Evolutionary conservation across 2,329 filamentous ascomycete species (phyloP).

Genomic region (Parastagonospora avenae): DNA sequence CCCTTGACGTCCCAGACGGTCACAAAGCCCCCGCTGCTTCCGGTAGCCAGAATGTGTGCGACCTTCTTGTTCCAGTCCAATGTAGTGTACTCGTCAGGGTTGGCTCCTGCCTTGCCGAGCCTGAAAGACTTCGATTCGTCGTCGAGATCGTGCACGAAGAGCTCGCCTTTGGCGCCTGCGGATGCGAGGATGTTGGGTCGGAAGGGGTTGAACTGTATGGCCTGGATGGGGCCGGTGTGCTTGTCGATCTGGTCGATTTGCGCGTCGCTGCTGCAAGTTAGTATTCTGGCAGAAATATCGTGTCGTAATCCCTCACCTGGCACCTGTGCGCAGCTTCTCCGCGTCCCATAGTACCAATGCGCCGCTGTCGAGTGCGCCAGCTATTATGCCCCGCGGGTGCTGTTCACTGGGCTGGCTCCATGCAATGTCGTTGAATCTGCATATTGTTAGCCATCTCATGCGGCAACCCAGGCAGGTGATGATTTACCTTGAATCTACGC

Average conservation of each 20-base stretch:
- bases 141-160: slow-evolving; percentile 94
- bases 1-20: slow-evolving; percentile 99
- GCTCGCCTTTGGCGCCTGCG: slow-evolving; percentile 90
- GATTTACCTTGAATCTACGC: slow-evolving; percentile 83
- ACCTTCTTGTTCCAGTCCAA: slow-evolving; percentile 99
- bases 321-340: slow-evolving; percentile 63
- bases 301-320: slow-evolving; percentile 50
- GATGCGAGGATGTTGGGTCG: slow-evolving; percentile 90
- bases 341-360: slow-evolving; percentile 94
- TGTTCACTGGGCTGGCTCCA: slow-evolving; percentile 85
- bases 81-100: slow-evolving; percentile 93
- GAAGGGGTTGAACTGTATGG: slow-evolving; percentile 94
- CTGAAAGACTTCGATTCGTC: slow-evolving; percentile 87
- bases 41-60: slow-evolving; percentile 92
- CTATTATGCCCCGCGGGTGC: slow-evolving; percentile 85
- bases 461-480: neutral
- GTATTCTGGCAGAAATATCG: slow-evolving; percentile 48
- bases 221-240: slow-evolving; percentile 90
- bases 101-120: slow-evolving; percentile 83
- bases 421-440: slow-evolving; percentile 93
- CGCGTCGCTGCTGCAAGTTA: slow-evolving; percentile 63
- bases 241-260: slow-evolving; percentile 85
- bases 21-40: slow-evolving; percentile 90
- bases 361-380: slow-evolving; percentile 92
- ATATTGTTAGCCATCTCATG: slow-evolving; percentile 24